A percentile compares a stretch with the other conserved stretches of the same genome.
phyloP scores from a whole-genome alignment of 2,329 filamentous ascomycete genomes.

The Polytolypa hystricis region DNA sequence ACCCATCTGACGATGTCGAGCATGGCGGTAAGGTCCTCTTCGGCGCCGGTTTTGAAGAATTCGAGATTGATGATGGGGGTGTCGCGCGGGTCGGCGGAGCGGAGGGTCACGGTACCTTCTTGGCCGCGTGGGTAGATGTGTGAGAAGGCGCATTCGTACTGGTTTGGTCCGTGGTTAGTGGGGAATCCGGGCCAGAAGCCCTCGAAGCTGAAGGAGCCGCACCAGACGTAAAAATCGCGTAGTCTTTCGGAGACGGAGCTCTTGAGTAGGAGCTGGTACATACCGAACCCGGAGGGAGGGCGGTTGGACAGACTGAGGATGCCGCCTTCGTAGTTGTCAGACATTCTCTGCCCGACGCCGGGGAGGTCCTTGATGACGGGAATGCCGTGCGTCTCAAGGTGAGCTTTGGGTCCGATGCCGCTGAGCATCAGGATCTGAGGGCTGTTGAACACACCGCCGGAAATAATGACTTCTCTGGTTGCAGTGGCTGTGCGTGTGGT shows the following conservation, averaged over 20 bases:
- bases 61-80: constrained; percentile 7
- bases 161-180: constrained; percentile 1
- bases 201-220: constrained; percentile 2
- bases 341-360: constrained; percentile 54
- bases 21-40: constrained; percentile 7
- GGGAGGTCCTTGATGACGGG: constrained; percentile 44
- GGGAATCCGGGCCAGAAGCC: constrained; percentile 5
- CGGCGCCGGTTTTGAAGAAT: constrained; percentile 7
- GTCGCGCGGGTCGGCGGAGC: constrained; percentile 6
- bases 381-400: constrained; percentile 46
- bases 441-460: constrained; percentile 49
- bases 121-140: constrained; percentile 2
- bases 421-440: constrained; percentile 55
- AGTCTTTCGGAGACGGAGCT: background rate
- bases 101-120: constrained; percentile 9
- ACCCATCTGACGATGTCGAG: constrained; percentile 7
- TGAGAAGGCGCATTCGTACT: background rate
- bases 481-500: constrained; percentile 22
- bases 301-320: background rate
- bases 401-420: constrained; percentile 47
- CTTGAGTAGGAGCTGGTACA: constrained; percentile 1
- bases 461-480: constrained; percentile 36
- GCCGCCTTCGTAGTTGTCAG: constrained; percentile 45
- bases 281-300: background rate
- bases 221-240: constrained; percentile 1